Evolutionary conservation across 164 flowering plant genomes (phyloP), one percentile per base, ranked within the genome.

Genomic region (Warburgia ugandensis): DNA sequence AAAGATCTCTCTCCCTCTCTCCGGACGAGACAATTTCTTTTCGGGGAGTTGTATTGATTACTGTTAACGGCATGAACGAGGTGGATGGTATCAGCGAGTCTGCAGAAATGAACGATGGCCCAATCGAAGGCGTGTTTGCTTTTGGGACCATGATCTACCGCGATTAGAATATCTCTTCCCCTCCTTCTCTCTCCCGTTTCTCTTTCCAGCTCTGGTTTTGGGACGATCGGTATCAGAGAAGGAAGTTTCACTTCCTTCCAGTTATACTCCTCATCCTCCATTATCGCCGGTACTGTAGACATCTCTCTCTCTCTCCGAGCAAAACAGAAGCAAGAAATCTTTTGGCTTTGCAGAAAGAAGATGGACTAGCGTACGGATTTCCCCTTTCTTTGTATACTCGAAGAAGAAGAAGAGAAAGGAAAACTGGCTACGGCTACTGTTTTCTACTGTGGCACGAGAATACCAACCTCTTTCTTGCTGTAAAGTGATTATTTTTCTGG

Each of bases 41-140:
- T 10, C 12, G 19, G 38, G 54, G 27, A 43, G 16, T 16, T 39
- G 7, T 14, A 29, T 29, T n/a, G n/a, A n/a, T 23, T 61, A 86
- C 95, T 74, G 51, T 96, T 75, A 50, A 88, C 91, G 37, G 80
- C 86, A 43, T 84, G 84, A 29, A 88, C 61, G 51, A 92, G 86
- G 40, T 88, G 91, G 52, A 92, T 17, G 37, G 94, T 86, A 48
- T 92, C 96, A 22, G 94, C 94, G 45, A 81, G 78, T 21, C 95
- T 58, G 76, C 94, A 81, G 59, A 92, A 55, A 52, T 92, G 90
- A 6, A 70, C 58, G 23, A 88, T 54, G 21, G 83, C 85, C 98
- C 96, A 92, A 59, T 92, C 84, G 54, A 92, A 85, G 52, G 98
- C 98, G 55, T 77, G 84, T 60, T 81, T 88, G 69, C 95, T 81